Conservation (phyloP, 2,329 filamentous ascomycete genomes). For the Xylariaceae sp. region DNA sequence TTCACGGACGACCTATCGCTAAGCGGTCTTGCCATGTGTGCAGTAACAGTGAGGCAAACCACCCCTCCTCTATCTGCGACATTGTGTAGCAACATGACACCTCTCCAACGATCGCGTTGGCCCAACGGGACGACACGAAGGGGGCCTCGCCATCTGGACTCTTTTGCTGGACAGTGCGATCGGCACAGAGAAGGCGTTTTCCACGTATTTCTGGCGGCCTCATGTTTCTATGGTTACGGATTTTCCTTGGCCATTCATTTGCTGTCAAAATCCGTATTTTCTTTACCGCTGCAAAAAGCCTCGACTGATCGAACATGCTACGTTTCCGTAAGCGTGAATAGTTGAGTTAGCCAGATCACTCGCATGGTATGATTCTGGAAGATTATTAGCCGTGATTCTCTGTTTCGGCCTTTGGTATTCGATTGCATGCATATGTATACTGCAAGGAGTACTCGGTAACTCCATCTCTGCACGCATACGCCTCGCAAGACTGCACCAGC, state of each 20-base stretch:
- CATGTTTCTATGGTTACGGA: not conserved
- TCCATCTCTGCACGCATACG: too few species aligned
- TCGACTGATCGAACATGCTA: too few species aligned
- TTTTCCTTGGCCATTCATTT: not conserved
- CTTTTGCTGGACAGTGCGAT: not conserved
- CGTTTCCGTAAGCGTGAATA: too few species aligned
- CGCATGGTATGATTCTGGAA: not conserved
- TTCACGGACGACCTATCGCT: conserved; percentile 9
- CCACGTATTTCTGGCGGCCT: not conserved
- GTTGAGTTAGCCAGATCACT: not conserved
- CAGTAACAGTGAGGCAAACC: conserved; percentile 1
- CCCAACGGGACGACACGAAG: not conserved
- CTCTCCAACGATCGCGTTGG: not conserved
- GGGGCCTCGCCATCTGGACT: conserved; percentile 3
- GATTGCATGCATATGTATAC: not conserved
- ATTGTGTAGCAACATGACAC: not conserved
- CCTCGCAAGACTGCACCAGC: too few species aligned
- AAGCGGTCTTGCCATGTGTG: conserved; percentile 6
- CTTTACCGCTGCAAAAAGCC: not conserved
- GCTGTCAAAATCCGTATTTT: not conserved
- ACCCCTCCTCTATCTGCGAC: not conserved
- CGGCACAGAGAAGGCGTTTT: too few species aligned
- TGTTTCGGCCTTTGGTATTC: too few species aligned
- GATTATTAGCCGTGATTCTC: too few species aligned
- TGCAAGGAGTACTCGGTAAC: too few species aligned